Conservation (phyloP, 495 filamentous ascomycete species). For the Aspergillus kassunensis region DNA sequence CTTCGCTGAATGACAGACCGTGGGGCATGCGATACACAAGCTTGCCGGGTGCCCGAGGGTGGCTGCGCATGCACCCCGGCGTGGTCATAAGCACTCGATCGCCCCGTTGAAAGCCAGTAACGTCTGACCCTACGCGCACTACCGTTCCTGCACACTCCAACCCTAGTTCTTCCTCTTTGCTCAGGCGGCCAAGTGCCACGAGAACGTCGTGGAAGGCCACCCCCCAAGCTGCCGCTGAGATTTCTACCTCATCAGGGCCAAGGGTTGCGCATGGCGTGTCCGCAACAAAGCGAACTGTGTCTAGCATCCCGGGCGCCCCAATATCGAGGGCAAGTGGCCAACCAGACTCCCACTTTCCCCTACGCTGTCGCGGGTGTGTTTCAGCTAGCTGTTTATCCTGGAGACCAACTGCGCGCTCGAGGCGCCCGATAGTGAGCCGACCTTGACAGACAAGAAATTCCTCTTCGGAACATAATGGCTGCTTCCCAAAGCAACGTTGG, state of each 20-base stretch:
- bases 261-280: no score
- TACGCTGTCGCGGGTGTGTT: no score
- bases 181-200: slow-evolving; percentile 2
- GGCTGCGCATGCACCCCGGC: neutral
- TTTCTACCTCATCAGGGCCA: slow-evolving; percentile 11
- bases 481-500: neutral
- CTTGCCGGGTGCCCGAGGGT: neutral
- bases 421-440: no score
- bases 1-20: slow-evolving; percentile 8
- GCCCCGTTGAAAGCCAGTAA: slow-evolving; percentile 7
- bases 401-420: no score
- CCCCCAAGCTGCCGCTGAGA: neutral
- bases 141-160: slow-evolving; percentile 38
- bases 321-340: no score
- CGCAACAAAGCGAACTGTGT: no score
- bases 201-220: neutral
- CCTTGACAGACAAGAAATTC: no score
- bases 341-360: no score
- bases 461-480: no score
- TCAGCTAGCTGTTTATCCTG: no score
- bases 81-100: slow-evolving; percentile 18
- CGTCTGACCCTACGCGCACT: slow-evolving; percentile 22
- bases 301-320: no score
- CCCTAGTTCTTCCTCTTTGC: no score
- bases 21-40: slow-evolving; percentile 11